Evolutionary conservation across 805 yeast species (phyloP).

Genomic region (Nakazawaea anatomiae): DNA sequence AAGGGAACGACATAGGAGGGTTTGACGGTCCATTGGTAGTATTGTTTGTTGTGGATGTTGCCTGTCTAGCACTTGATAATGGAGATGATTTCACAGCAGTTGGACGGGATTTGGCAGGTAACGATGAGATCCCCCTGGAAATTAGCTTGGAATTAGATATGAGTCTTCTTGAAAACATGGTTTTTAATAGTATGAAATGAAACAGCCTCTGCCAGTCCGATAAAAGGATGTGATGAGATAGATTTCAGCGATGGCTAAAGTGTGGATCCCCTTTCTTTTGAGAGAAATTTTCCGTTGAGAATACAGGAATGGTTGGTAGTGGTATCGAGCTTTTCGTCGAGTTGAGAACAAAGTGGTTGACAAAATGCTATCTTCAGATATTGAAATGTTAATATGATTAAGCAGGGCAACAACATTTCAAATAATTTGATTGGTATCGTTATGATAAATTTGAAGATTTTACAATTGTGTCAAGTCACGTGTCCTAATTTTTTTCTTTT

Average conservation of each 20-base stretch:
- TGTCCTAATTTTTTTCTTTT: background rate
- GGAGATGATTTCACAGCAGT: constrained; percentile 11
- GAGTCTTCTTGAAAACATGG: background rate
- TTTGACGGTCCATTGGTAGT: constrained; percentile 31
- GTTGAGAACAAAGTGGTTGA: too few relatives aligned
- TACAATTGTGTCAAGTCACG: background rate
- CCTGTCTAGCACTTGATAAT: constrained; percentile 5
- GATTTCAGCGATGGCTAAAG: too few relatives aligned
- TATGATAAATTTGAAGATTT: background rate
- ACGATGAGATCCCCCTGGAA: background rate
- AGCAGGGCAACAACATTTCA: too few relatives aligned
- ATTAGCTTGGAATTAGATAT: background rate
- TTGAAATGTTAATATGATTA: too few relatives aligned
- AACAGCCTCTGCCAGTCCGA: too few relatives aligned
- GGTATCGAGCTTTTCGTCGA: too few relatives aligned
- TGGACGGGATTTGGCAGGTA: constrained; percentile 12
- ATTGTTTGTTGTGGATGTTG: background rate
- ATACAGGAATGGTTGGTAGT: background rate
- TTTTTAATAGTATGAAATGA: background rate
- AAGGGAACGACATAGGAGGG: constrained; percentile 75
- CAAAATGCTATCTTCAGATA: too few relatives aligned
- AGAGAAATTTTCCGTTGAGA: background rate
- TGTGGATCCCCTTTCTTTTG: background rate
- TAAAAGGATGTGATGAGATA: too few relatives aligned
- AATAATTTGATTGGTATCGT: background rate